Conservation (phyloP, 768 basidiomycete genomes). For the Podaxis sp. region DNA sequence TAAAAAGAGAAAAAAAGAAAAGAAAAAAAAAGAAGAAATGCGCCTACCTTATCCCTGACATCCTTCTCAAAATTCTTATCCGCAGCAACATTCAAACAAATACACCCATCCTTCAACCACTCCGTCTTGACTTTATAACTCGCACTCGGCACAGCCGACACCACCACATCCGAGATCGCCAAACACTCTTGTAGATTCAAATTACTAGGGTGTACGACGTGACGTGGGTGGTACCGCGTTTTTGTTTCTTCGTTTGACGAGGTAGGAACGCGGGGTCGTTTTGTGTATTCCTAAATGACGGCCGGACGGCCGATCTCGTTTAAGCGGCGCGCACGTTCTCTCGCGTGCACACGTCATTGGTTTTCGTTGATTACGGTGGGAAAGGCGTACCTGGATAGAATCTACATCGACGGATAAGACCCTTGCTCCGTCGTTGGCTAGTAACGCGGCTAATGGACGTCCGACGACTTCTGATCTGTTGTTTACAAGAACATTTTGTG, state of each 20-base stretch:
- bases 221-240: constrained; percentile 75
- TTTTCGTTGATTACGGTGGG: not conserved
- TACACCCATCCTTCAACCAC: constrained; percentile 89
- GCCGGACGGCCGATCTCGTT: not conserved
- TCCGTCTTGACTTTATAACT: constrained; percentile 88
- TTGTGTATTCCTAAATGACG: constrained; percentile 81
- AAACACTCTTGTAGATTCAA: constrained; percentile 79
- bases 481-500: constrained; percentile 28
- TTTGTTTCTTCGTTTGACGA: constrained; percentile 21
- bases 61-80: constrained; percentile 97
- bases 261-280: constrained; percentile 61
- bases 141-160: constrained; percentile 87
- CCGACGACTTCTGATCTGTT: constrained; percentile 91
- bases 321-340: not conserved
- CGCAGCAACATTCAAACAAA: constrained; percentile 89
- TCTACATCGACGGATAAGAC: constrained; percentile 96
- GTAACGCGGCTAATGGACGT: constrained; percentile 90
- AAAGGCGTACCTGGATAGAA: constrained; percentile 67
- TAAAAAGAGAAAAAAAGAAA: not conserved
- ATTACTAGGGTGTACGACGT: constrained; percentile 71
- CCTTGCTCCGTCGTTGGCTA: constrained; percentile 95
- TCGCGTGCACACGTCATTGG: not conserved
- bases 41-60: constrained; percentile 82
- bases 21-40: not conserved
- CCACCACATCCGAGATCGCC: constrained; percentile 85